Conservation (phyloP, 148 eudicot species). For the Diospyros lotus region DNA sequence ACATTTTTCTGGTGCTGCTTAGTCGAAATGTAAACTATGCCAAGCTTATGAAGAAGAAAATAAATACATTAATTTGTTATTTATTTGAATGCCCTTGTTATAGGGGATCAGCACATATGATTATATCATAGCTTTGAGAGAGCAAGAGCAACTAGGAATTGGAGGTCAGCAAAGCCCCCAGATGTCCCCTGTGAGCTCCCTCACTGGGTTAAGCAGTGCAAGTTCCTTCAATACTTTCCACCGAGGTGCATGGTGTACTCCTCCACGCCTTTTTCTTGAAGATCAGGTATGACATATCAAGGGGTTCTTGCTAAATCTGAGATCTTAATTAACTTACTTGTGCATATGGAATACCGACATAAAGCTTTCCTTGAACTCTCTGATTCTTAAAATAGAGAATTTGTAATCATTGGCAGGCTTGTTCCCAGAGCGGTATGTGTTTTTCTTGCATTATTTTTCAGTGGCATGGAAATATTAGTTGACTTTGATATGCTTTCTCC, state of each 20-base stretch:
- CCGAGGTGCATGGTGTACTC: slow-evolving; percentile 94
- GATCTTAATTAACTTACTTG: background rate
- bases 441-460: background rate
- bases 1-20: background rate
- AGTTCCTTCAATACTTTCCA: slow-evolving; percentile 88
- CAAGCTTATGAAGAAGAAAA: background rate
- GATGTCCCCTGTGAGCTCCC: slow-evolving; percentile 91
- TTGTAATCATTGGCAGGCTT: background rate
- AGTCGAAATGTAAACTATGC: background rate
- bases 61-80: background rate
- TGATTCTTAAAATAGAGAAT: background rate
- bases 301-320: background rate
- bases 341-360: background rate
- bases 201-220: slow-evolving; percentile 95
- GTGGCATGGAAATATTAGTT: background rate
- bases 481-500: background rate
- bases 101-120: slow-evolving; percentile 98
- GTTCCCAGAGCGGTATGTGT: background rate
- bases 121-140: slow-evolving; percentile 94
- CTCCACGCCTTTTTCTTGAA: slow-evolving; percentile 88
- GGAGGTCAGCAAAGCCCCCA: slow-evolving; percentile 98
- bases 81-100: background rate
- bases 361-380: background rate
- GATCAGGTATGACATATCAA: slow-evolving; percentile 57
- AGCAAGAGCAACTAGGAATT: slow-evolving; percentile 84